phyloP scores from a whole-genome alignment of 768 basidiomycete genomes.

The Melanogaster broomeanus region DNA sequence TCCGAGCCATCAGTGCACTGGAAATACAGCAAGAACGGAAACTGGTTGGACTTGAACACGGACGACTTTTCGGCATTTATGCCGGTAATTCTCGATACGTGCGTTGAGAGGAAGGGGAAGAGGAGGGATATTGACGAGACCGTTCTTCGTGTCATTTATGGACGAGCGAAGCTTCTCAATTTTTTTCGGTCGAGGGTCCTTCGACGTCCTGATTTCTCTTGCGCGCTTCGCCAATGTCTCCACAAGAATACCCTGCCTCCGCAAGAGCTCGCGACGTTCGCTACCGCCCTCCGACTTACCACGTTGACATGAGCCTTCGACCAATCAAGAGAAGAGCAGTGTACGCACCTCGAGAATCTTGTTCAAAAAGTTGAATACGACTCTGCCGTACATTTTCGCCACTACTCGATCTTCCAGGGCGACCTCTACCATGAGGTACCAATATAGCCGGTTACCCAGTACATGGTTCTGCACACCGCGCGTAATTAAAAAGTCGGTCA shows the following conservation, averaged over 20 bases:
- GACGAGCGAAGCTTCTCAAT: slow-evolving; percentile 91
- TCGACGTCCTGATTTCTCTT: slow-evolving; percentile 82
- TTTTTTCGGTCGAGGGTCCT: slow-evolving; percentile 95
- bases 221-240: slow-evolving; percentile 85
- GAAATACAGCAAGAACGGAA: slow-evolving; percentile 89
- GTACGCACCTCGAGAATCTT: slow-evolving; percentile 77
- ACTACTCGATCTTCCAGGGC: slow-evolving; percentile 82
- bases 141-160: slow-evolving; percentile 84
- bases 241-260: slow-evolving; percentile 89
- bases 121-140: slow-evolving; percentile 73
- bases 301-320: not conserved
- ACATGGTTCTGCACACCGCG: slow-evolving; percentile 82
- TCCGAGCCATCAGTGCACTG: slow-evolving; percentile 81
- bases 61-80: slow-evolving; percentile 91
- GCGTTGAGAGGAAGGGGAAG: slow-evolving; percentile 92
- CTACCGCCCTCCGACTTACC: slow-evolving; percentile 69
- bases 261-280: slow-evolving; percentile 83
- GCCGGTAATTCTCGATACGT: slow-evolving; percentile 77
- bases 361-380: slow-evolving; percentile 88
- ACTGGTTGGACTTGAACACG: slow-evolving; percentile 97
- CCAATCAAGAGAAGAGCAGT: not conserved
- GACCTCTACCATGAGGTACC: slow-evolving; percentile 98
- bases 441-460: slow-evolving; percentile 90
- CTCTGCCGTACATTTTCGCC: slow-evolving; percentile 91
- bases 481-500: slow-evolving; percentile 89